A percentile compares a stretch with the other conserved stretches of the same genome.
phyloP scores from a whole-genome alignment of 2,329 filamentous ascomycete species.

The Seiridium cupressi region DNA sequence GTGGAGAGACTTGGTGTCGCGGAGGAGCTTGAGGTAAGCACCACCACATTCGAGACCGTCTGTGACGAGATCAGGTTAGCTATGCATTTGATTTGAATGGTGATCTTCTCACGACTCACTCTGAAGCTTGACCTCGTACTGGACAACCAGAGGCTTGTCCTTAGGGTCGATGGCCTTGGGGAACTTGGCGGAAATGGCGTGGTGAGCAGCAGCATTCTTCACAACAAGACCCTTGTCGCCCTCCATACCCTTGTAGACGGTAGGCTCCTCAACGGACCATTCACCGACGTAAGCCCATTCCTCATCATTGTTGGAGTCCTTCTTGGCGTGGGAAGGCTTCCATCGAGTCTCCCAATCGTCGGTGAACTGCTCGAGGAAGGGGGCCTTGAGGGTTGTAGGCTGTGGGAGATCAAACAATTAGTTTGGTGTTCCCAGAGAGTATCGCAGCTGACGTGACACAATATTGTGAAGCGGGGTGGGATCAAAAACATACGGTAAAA shows the following conservation, averaged over 20 bases:
- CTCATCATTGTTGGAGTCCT: slow-evolving; percentile 79
- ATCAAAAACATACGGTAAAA: slow-evolving; percentile 72
- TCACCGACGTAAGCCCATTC: slow-evolving; percentile 98
- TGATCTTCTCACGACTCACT: slow-evolving; percentile 56
- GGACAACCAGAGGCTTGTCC: slow-evolving; percentile 93
- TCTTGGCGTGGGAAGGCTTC: slow-evolving; percentile 96
- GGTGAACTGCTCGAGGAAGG: slow-evolving; percentile 98
- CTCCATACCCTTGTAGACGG: slow-evolving; percentile 85
- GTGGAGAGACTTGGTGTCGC: slow-evolving; percentile 95
- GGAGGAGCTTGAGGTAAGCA: slow-evolving; percentile 98
- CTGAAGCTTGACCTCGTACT: slow-evolving; percentile 99
- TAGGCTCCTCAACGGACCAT: slow-evolving; percentile 95
- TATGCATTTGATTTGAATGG: slow-evolving; percentile 14
- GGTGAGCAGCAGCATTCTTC: slow-evolving; percentile 97
- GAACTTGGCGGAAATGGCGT: slow-evolving; percentile 99
- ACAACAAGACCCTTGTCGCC: slow-evolving; percentile 96
- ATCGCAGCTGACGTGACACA: not conserved
- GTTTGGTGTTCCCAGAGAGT: not conserved
- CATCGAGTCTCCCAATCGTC: slow-evolving; percentile 92
- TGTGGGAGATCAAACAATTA: slow-evolving; percentile 35
- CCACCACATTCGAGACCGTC: slow-evolving; percentile 96
- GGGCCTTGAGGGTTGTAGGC: slow-evolving; percentile 85
- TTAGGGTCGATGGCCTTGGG: slow-evolving; percentile 95
- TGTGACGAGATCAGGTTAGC: slow-evolving; percentile 37
- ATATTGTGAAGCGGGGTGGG: not conserved